Base-by-base conservation (phyloP, 441 rosid genomes). In the Euphorbia celastroides region DNA sequence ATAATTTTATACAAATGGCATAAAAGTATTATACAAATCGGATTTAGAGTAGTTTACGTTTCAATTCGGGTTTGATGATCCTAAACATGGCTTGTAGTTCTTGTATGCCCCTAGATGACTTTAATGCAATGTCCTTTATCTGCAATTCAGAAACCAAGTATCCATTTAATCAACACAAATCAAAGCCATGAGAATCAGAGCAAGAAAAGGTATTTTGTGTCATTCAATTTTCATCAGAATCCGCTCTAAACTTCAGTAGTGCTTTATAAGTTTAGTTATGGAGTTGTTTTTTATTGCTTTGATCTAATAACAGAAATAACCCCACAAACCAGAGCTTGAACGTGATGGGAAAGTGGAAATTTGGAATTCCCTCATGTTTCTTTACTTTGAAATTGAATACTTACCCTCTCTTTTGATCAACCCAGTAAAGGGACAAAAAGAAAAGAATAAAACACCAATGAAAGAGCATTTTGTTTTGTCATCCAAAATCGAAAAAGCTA, bases 111-210 rank as follows among this genome's bases (percentile, higher is more conserved):
- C 96, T 6, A n/a, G 96, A 89, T 36, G 98, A 96, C 81, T 88
- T 92, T 67, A 92, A 22, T 28, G 96, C 96, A 70, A 92, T 86
- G 69, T 89, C 96, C 80, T 92, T 92, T 69, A 92, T 86, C 98
- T 92, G 71, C 38, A 71, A 54, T 51, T 66, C 22, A 51, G 26
- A 12, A 41, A 41, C 12, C 1, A 63, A 48, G n/a, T 34, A 32
- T 19, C 59, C 10, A 52, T 46, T 28, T 7, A 8, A 34, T 68
- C 17, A 7, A 16, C 8, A 57, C 17, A 30, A 30, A 57, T 34
- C 9, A 42, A 60, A 46, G 25, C 31, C 25, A 16, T 46, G 17
- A 48, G 59, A 36, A 60, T 5, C 10, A 7, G 48, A 67, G 51
- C 26, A 23, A n/a, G 5, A 42, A 51, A 69, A 54, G 46, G 30